phyloP scores from a whole-genome alignment of 306 rosid species.

The Vigna radiata region DNA sequence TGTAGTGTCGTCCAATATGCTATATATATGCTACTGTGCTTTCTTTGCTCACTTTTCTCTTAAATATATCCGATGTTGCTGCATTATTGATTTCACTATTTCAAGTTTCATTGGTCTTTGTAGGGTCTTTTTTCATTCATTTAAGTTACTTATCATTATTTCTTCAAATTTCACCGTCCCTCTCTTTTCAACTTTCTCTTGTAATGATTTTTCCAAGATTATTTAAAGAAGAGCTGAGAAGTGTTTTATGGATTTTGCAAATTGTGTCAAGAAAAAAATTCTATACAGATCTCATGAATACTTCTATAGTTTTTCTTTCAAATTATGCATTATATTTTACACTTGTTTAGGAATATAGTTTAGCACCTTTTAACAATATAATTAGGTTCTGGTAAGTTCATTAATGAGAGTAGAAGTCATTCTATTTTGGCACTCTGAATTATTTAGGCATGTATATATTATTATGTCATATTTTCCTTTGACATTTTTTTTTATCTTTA shows the following conservation, averaged over 20 bases:
- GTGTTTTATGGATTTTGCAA: not conserved
- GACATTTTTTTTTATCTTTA: not conserved
- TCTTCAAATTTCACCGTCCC: not conserved
- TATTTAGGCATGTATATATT: conserved; percentile 7
- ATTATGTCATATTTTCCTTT: conserved; percentile 2
- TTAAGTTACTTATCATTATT: not conserved
- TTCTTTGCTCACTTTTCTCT: not conserved
- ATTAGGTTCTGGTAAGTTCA: not conserved
- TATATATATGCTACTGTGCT: not conserved
- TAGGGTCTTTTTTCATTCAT: not conserved
- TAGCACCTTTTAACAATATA: not conserved
- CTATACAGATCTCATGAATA: conserved; percentile 2
- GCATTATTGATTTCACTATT: not conserved
- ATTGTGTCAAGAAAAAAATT: not conserved
- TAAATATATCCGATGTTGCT: not conserved
- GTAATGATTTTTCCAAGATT: not conserved
- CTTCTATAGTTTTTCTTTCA: not conserved
- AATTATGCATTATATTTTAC: not conserved
- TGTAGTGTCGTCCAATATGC: too few relatives aligned
- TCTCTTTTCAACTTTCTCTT: not conserved
- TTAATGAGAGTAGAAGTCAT: not conserved
- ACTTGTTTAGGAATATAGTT: not conserved
- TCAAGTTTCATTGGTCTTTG: not conserved
- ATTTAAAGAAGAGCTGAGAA: not conserved
- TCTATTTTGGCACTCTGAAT: not conserved